Base-by-base conservation (phyloP, 306 rosid genomes). In the Lagenaria siceraria region DNA sequence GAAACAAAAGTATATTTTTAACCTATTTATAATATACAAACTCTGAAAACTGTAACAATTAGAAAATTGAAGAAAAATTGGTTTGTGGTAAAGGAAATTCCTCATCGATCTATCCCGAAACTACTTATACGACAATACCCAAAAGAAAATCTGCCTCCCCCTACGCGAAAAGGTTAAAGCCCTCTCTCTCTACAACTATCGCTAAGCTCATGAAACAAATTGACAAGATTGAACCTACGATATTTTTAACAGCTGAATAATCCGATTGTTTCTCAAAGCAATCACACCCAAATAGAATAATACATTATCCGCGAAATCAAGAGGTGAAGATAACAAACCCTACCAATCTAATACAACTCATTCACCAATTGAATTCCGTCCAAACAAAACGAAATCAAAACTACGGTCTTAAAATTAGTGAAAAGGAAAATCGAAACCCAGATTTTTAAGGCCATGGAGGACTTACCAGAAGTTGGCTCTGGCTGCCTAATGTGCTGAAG, bases 391-490 rank as follows among this genome's bases (percentile, higher is more conserved):
- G 61, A 73, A 73, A 73, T 49, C n/a, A 49, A 72, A 35, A 49
- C 27, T 25, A 49, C 9, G 12, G 56, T 48, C 56, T 24, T 29
- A 4, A 71, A 29, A 72, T 1, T 27, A 0, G 8, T 13, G 58
- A 13, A 48, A 10, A 72, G 61, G 55, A 72, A 4, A 51, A 72
- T 72, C 77, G 60, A 53, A 72, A 15, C 60, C 15, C 22, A 49
- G 59, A 72, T 4, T 43, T 7, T 71, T 22, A 33, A 70, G 42
- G 31, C 7, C 58, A 18, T 46, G 40, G 42, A 49, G 17, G 24
- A 71, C 76, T 48, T 71, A 72, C 77, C 59, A 72, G 77, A 72
- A 49, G 59, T 29, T n/a, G n/a, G n/a, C n/a, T n/a, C n/a, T 72
- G 43, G 61, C 6, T 17, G 60, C 29, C 43, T 4, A 9, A 15